Evolutionary conservation across 805 yeast genomes (phyloP).

Genomic region (Zygoascus tannicola): DNA sequence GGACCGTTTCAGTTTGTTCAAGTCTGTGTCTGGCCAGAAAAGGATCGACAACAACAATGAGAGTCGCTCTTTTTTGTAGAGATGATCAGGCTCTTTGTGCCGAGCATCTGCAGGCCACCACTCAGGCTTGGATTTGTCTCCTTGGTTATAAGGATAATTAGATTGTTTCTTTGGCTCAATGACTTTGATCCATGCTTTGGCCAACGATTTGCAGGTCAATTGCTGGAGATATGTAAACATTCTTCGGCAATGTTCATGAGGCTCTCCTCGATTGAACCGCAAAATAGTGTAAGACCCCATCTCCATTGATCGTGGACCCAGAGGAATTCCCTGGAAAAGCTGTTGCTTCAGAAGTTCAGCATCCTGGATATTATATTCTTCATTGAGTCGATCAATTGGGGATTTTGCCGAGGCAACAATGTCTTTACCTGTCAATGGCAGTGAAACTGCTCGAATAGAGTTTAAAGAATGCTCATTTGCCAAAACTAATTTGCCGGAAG

Average conservation of each 20-base stretch:
- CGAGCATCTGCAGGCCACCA: slow-evolving; percentile 64
- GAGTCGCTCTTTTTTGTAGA: slow-evolving; percentile 49
- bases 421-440: too few species aligned
- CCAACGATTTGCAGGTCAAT: slow-evolving; percentile 47
- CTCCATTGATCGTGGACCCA: neutral
- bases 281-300: neutral
- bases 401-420: too few species aligned
- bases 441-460: too few species aligned
- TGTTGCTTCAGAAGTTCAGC: neutral
- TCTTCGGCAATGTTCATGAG: slow-evolving; percentile 4
- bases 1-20: neutral
- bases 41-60: slow-evolving; percentile 30
- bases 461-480: too few species aligned
- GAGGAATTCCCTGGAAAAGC: neutral
- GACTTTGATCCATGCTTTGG: slow-evolving; percentile 57
- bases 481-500: too few species aligned
- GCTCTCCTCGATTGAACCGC: neutral
- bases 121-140: slow-evolving; percentile 41
- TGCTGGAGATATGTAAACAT: slow-evolving; percentile 39
- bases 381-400: too few species aligned
- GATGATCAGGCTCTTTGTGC: slow-evolving; percentile 69
- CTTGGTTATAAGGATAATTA: slow-evolving; percentile 49
- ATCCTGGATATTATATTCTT: neutral
- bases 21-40: neutral
- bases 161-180: slow-evolving; percentile 63